These are phyloP conservation scores for Closterium sp. DNA, from an alignment of 139 green algal species.

Conservation along the genomic window DNA sequence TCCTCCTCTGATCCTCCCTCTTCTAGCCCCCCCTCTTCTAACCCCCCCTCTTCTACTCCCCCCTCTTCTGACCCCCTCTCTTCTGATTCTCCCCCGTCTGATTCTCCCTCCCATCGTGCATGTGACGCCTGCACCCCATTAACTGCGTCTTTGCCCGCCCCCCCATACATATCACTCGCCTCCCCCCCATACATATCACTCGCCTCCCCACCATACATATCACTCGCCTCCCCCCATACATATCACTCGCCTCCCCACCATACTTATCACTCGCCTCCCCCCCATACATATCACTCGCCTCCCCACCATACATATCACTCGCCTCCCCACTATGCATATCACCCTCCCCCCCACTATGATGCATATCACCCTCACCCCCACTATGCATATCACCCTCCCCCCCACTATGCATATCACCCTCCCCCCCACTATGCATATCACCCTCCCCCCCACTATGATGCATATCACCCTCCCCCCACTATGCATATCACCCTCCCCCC, in stretches of 20 bases:
- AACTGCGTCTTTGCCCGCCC: not conserved
- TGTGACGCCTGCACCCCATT: not conserved
- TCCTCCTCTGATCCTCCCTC: not conserved
- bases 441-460: not conserved
- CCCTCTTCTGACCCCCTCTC: not conserved
- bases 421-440: not conserved
- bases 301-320: too few relatives aligned
- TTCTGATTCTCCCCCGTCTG: not conserved
- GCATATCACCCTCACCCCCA: not conserved
- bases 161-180: not conserved
- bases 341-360: too few relatives aligned
- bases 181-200: not conserved
- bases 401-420: not conserved
- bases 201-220: not conserved
- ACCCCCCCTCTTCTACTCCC: not conserved
- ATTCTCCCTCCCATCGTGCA: not conserved
- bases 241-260: not conserved
- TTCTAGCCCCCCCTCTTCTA: not conserved
- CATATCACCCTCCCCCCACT: too few relatives aligned
- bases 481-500: too few relatives aligned
- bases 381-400: not conserved
- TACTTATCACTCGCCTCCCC: not conserved
- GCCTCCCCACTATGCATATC: not conserved
- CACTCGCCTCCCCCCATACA: not conserved
- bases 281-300: not conserved